Base-by-base conservation (phyloP, 106 monocot genomes). In the Dioscorea alata region DNA sequence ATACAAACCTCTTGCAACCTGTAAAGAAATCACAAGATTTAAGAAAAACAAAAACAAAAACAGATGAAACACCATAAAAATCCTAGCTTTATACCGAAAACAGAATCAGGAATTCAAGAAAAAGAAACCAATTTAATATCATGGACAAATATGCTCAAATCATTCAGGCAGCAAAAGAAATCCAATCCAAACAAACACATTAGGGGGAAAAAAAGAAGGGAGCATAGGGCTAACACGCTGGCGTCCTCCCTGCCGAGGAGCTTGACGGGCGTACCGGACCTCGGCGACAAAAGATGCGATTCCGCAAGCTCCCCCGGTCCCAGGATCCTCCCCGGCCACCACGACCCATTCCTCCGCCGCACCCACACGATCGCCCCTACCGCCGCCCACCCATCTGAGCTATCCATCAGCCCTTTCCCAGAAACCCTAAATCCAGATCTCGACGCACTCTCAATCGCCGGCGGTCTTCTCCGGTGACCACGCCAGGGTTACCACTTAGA, bases 281-380 rank as follows among this genome's bases (percentile, higher is more conserved):
- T 83, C 28, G 93, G 93, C 18, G 95, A 95, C 91, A 95, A 82
- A 64, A 95, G 79, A 64, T 86, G 91, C 7, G 95, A 95, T 28
- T 78, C 81, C 70, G 91, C 78, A 23, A 95, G 78, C 79, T 95
- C 95, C n/a, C 86, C 84, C 16, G 75, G 80, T 35, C 95, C 95
- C 13, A 95, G 80, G 50, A 95, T 95, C 82, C 95, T 73, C 60
- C 93, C 93, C 23, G 93, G 93, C 93, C 93, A 93, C 93, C 93
- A 93, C 16, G 93, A 93, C 12, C 93, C 93, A 72, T 93, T 93
- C 78, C 93, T 78, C 64, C 93, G 76, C 25, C 93, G 81, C 59
- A 93, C 93, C 93, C 93, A 93, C 9, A 93, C 89, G 65, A 93
- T 93, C 23, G 86, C 86, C 75, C 93, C 93, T 23, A 78, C 81